Percentiles rank a stretch among this genome's conserved stretches.
phyloP scores from a whole-genome alignment of 306 rosid species.

The Medicago ruthenica region DNA sequence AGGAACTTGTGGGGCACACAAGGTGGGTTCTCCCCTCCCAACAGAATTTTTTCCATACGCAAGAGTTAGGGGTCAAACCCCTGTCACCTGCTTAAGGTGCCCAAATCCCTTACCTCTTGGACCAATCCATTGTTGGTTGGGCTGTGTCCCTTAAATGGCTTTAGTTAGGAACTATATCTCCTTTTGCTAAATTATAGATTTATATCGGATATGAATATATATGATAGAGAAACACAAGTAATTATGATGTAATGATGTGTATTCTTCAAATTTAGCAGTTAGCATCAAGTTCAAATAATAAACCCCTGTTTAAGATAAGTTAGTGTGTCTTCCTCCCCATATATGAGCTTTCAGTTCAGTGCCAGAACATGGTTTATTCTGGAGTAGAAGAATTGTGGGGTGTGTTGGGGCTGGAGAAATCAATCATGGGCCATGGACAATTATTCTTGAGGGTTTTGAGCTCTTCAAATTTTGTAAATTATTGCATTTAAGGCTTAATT shows the following conservation, averaged over 20 bases:
- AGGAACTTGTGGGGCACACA: too few relatives aligned
- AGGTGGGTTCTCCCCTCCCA: too few relatives aligned
- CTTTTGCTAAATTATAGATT: neutral
- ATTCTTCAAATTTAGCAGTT: neutral
- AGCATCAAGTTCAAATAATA: slow-evolving; percentile 9
- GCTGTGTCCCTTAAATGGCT: slow-evolving; percentile 4
- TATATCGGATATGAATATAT: neutral
- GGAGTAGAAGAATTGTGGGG: neutral
- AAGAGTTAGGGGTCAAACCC: too few relatives aligned
- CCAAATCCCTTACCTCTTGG: too few relatives aligned
- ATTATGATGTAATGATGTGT: neutral
- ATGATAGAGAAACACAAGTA: neutral
- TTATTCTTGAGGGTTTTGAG: neutral
- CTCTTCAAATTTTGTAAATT: neutral
- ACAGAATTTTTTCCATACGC: too few relatives aligned
- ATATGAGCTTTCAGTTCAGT: slow-evolving; percentile 21
- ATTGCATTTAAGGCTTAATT: neutral
- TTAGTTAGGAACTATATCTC: neutral
- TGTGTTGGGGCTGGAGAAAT: neutral
- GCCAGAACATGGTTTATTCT: neutral
- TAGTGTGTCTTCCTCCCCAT: neutral
- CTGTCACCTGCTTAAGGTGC: too few relatives aligned
- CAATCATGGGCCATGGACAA: neutral
- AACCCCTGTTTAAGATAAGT: neutral
- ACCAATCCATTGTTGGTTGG: too few relatives aligned